These are phyloP conservation scores for Claviceps cyperi DNA, from an alignment of 2,329 filamentous ascomycete species.

Conservation along the genomic window DNA sequence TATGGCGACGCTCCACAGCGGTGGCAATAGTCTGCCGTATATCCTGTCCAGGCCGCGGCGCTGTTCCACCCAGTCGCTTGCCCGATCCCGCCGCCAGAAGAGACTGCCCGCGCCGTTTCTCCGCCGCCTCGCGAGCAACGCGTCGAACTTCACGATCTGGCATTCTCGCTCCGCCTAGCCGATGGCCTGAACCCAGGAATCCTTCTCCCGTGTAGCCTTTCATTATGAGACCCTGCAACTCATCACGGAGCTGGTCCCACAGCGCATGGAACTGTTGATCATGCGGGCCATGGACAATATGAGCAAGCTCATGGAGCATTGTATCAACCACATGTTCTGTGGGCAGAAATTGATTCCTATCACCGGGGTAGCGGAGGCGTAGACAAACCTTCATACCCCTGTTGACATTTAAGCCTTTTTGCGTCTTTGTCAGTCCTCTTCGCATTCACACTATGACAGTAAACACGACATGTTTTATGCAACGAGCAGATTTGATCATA, in stretches of 20 bases:
- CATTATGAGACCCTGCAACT: slow-evolving; percentile 58
- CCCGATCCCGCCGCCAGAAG: slow-evolving; percentile 50
- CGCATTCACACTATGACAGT: not conserved
- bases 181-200: slow-evolving; percentile 62
- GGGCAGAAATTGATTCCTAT: slow-evolving; percentile 63
- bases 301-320: slow-evolving; percentile 86
- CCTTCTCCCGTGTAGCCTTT: slow-evolving; percentile 88
- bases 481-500: too few species aligned
- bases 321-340: slow-evolving; percentile 75
- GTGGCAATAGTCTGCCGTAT: slow-evolving; percentile 58
- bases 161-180: slow-evolving; percentile 53
- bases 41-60: slow-evolving; percentile 41
- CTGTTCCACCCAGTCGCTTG: slow-evolving; percentile 54
- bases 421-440: not conserved
- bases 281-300: slow-evolving; percentile 74
- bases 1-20: slow-evolving; percentile 54
- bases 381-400: slow-evolving; percentile 66
- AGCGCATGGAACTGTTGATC: slow-evolving; percentile 69
- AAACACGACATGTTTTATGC: not conserved
- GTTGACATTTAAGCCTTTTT: slow-evolving; percentile 59
- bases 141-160: slow-evolving; percentile 60
- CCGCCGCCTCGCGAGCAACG: slow-evolving; percentile 58
- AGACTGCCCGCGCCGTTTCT: slow-evolving; percentile 46
- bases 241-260: slow-evolving; percentile 80
- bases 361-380: slow-evolving; percentile 61